Evolutionary conservation across 78 protist genomes (phyloP).

Genomic region (Emiliania huxleyi): DNA sequence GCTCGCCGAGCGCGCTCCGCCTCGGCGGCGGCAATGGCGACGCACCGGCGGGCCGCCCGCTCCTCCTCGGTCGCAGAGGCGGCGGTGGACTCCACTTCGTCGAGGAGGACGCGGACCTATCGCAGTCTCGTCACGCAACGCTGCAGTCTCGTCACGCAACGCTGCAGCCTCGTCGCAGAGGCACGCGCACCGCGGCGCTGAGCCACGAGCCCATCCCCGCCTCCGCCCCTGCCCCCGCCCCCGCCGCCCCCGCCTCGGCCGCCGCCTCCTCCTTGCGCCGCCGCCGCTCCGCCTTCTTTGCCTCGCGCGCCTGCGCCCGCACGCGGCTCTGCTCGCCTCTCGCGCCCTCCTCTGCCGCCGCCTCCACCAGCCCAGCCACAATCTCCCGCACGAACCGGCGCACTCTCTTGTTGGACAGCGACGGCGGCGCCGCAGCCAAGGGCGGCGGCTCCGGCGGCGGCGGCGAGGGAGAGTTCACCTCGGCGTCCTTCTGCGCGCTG

Average conservation of each 20-base stretch:
- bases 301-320: background rate
- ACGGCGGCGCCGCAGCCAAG: background rate
- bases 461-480: background rate
- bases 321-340: background rate
- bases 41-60: background rate
- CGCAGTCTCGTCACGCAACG: too few relatives aligned
- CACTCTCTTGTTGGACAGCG: background rate
- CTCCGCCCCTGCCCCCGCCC: background rate
- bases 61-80: background rate
- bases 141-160: too few relatives aligned
- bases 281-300: background rate
- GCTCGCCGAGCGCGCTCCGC: background rate
- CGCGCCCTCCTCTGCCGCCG: background rate
- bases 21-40: background rate
- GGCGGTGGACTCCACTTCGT: background rate
- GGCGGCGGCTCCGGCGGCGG: background rate
- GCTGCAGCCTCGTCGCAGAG: too few relatives aligned
- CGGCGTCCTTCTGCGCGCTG: background rate
- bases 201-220: too few relatives aligned
- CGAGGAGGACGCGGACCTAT: background rate
- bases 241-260: background rate
- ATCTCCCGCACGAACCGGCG: background rate
- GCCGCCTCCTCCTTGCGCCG: background rate
- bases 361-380: background rate
- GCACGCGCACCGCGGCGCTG: too few relatives aligned